Evolutionary conservation across 2,329 filamentous ascomycete species (phyloP), one percentile per base, ranked within the genome.

Genomic region (Neocucurbitaria cava): DNA sequence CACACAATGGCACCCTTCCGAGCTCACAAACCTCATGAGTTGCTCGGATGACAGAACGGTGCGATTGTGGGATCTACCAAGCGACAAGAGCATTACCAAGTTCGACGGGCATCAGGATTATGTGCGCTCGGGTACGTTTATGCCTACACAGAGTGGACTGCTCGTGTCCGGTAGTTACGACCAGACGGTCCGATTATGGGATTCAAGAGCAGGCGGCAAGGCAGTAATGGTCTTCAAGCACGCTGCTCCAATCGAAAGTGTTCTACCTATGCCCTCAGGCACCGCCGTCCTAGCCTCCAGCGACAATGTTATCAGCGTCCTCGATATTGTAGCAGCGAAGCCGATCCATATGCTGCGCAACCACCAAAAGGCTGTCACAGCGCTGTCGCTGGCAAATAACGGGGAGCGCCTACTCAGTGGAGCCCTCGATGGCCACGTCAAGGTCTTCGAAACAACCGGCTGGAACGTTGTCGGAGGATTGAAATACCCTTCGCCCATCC

Each of bases 391-490:
- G 30, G 93, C 92, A 7, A 93, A 91, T 40, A 86, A 90, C 64
- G 91, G 90, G 42, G 87, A 87, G 46, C 87, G 95, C 46, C 83
- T 99, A 52, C 85, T 99, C 49, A 93, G 89, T 61, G 95, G 92
- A 76, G 92, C 89, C 18, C 83, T 99, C 41, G 95, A 99, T 75
- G 96, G 95, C 9, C 95, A 98, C 77, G 88, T 98, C 79, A 99
- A 99, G 79, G 87, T 99, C 35, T 98, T 96, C 69, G 94, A 98
- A 78, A 97, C 93, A 1, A 88, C 88, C 0, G 89, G 87, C 46
- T 99, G 95, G 95, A 96, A 97, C 72, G 91, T 98, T 7, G 93
- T 98, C n/a, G 89, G 91, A 35, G 94, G 91, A 46, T 87, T 90
- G 56, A 99, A 98, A 78, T 99, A 98, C 77, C 89, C 92, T 5